phyloP scores from a whole-genome alignment of 768 basidiomycete species.

The Trametes gibbosa region DNA sequence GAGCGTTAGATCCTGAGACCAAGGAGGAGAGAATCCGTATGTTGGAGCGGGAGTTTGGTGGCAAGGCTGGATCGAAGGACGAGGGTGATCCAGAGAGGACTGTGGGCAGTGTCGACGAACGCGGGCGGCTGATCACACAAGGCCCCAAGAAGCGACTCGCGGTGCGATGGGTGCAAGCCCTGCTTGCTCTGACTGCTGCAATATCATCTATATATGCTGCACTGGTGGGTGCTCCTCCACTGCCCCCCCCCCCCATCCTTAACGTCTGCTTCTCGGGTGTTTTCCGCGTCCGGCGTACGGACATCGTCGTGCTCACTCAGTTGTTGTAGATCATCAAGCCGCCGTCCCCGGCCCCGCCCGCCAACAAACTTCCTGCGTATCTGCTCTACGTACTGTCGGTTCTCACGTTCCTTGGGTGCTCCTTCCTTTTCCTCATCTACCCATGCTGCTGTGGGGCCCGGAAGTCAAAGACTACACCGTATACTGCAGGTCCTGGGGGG shows the following conservation, averaged over 20 bases:
- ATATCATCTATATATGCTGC: slow-evolving; percentile 63
- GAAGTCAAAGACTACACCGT: slow-evolving; percentile 23
- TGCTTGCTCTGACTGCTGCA: slow-evolving; percentile 50
- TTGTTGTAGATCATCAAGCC: slow-evolving; percentile 52
- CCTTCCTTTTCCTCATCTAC: slow-evolving; percentile 56
- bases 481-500: slow-evolving; percentile 31
- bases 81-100: slow-evolving; percentile 49
- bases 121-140: slow-evolving; percentile 58
- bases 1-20: slow-evolving; percentile 44
- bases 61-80: slow-evolving; percentile 28
- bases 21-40: slow-evolving; percentile 71
- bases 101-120: slow-evolving; percentile 57
- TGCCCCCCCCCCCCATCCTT: not conserved
- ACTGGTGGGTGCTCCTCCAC: slow-evolving; percentile 40
- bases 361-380: slow-evolving; percentile 51
- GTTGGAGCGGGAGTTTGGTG: slow-evolving; percentile 65
- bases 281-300: not conserved
- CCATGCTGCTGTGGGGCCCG: slow-evolving; percentile 50
- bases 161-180: slow-evolving; percentile 45
- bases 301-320: not conserved
- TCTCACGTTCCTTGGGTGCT: slow-evolving; percentile 46
- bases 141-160: slow-evolving; percentile 60
- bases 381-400: slow-evolving; percentile 57
- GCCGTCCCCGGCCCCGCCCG: slow-evolving; percentile 48
- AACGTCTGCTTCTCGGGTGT: not conserved